A percentile compares a stretch with the other conserved stretches of the same genome.
These are phyloP conservation scores for Epicoccum sorghinum DNA, from an alignment of 2,329 filamentous ascomycete species.

Conservation along the genomic window DNA sequence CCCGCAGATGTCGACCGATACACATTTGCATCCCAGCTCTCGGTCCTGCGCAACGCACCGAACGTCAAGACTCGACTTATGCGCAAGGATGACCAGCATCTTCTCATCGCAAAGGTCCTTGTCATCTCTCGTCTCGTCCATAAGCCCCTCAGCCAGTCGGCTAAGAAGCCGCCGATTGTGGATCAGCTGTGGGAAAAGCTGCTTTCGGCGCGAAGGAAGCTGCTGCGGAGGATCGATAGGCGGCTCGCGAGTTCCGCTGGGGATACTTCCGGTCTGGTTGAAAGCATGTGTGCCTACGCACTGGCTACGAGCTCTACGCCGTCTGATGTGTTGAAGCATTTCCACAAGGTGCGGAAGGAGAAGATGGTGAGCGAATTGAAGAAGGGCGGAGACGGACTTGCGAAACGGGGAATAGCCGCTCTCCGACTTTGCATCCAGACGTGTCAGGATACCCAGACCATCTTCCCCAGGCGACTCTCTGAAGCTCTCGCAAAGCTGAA, in stretches of 20 bases:
- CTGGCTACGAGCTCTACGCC: conserved; percentile 80
- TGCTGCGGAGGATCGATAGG: conserved; percentile 69
- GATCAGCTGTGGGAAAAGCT: conserved; percentile 70
- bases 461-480: conserved; percentile 75
- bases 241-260: conserved; percentile 47
- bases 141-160: conserved; percentile 69
- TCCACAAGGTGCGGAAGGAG: conserved; percentile 74
- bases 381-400: conserved; percentile 51
- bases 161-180: conserved; percentile 58
- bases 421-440: conserved; percentile 78
- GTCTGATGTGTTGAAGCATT: conserved; percentile 78
- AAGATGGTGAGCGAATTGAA: conserved; percentile 70
- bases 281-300: conserved; percentile 81
- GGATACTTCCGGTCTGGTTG: conserved; percentile 62
- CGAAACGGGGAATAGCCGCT: conserved; percentile 65
- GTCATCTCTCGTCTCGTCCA: conserved; percentile 77
- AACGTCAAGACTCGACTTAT: conserved; percentile 60
- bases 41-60: conserved; percentile 63
- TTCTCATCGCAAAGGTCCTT: conserved; percentile 67
- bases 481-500: conserved; percentile 74
- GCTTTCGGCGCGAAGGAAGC: conserved; percentile 65
- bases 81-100: conserved; percentile 56
- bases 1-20: conserved; percentile 50
- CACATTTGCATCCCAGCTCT: conserved; percentile 61
- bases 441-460: conserved; percentile 74